Evolutionary conservation across 352 stramenopile species (phyloP), one percentile per base, ranked within the genome.

Genomic region (Phytophthora nicotianae): DNA sequence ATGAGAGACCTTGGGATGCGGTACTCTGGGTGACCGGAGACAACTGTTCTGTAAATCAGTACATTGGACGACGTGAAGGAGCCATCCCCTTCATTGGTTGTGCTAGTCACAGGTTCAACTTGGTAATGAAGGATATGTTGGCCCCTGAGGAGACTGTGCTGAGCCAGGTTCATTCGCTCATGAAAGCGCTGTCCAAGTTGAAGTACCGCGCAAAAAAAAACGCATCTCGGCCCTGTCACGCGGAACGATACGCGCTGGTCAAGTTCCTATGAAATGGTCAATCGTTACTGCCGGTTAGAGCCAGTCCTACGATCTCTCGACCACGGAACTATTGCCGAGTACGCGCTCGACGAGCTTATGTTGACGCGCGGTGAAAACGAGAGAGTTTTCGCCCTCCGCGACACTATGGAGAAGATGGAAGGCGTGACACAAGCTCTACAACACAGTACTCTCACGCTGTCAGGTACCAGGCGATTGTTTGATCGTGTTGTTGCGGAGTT

Each of bases 31-130:
- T 66, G 56, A 35, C 58, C 8, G 41, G 38, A 0, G 53, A 63
- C n/a, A 58, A 62, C 48, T 61, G 55, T 26, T 58, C 41, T 5
- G 62, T 66, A 14, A 66, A 70, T 20, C 55, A 66, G 43, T 58
- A 33, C 20, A 58, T 66, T 33, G 41, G 56, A 16, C 42, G 20
- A 0, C 42, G 50, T 8, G 35, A 53, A 20, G 55, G 43, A 6
- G 41, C n/a, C 0, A 50, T 58, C 2, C 35, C 55, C 7, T 16
- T 65, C 1, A 62, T 71, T 54, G 49, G 55, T 19, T 70, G 55
- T 13, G 32, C 32, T 13, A 38, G 11, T 8, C 11, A 38, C 32
- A 38, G n/a, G 32, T n/a, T 38, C 32, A 38, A 38, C n/a, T n/a
- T 38, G n/a, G 32, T 13, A 5, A 38, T 38, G 32, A 38, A 38